Percentiles rank a stretch among this genome's conserved stretches.
These are phyloP conservation scores for Cyberlindnera japonica DNA, from an alignment of 805 yeast genomes.

Conservation along the genomic window DNA sequence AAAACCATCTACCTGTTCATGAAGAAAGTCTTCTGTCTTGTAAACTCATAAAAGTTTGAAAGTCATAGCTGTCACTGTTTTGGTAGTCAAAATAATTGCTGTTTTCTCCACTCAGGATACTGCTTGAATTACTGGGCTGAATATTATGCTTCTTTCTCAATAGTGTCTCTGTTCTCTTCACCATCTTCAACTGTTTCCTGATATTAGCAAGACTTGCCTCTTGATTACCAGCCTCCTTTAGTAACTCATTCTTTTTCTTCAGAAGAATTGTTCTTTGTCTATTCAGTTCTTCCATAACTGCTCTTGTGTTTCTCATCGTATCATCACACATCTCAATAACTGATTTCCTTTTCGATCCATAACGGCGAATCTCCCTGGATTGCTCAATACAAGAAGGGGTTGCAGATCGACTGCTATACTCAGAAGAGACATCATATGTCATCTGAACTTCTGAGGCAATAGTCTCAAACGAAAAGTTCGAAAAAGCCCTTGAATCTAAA, in stretches of 20 bases:
- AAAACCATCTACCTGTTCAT: no score
- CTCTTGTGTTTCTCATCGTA: constrained; percentile 21
- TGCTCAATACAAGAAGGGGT: not conserved
- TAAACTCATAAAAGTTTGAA: constrained; percentile 19
- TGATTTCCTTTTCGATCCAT: constrained; percentile 16
- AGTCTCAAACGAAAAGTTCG: constrained; percentile 25
- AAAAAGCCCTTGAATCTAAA: constrained; percentile 8
- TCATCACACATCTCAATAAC: constrained; percentile 26
- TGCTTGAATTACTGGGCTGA: constrained; percentile 7
- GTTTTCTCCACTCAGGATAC: constrained; percentile 4
- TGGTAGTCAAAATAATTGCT: constrained; percentile 22
- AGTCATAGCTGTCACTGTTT: constrained; percentile 17
- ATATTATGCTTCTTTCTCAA: constrained; percentile 2
- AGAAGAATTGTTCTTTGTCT: constrained; percentile 25
- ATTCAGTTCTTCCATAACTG: constrained; percentile 22
- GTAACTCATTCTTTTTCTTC: constrained; percentile 11
- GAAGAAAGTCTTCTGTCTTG: no score
- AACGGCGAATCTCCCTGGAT: constrained; percentile 5
- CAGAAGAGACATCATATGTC: constrained; percentile 1
- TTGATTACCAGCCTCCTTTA: constrained; percentile 15
- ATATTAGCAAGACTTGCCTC: constrained; percentile 13
- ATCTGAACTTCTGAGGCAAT: constrained; percentile 25
- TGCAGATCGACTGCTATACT: not conserved
- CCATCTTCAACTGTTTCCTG: constrained; percentile 10
- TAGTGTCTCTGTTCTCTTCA: constrained; percentile 10